A percentile compares a stretch with the other conserved stretches of the same genome.
These are phyloP conservation scores for Diphasiastrum complanatum DNA, from an alignment of 83 land plant species.

Conservation along the genomic window DNA sequence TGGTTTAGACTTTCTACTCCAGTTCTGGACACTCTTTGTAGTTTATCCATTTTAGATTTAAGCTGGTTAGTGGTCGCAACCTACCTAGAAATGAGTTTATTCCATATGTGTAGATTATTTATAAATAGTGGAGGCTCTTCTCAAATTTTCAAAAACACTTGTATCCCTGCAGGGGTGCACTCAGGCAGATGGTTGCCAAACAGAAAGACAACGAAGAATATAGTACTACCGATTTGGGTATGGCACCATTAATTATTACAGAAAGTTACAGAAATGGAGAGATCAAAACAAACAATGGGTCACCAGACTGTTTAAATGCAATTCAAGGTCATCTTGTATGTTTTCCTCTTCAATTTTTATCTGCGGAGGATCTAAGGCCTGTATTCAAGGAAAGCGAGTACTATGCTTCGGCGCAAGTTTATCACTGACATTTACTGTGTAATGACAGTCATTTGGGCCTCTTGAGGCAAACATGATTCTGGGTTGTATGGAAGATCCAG, in stretches of 20 bases:
- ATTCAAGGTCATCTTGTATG: constrained; percentile 69
- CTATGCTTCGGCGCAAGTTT: constrained; percentile 85
- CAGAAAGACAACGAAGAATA: constrained; percentile 76
- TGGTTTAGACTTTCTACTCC: no score
- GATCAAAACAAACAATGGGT: constrained; percentile 35
- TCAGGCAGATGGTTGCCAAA: constrained; percentile 51
- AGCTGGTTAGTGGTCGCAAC: no score
- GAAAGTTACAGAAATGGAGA: constrained; percentile 47
- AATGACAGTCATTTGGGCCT: no score
- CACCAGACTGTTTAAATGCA: constrained; percentile 39
- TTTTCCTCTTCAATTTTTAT: constrained; percentile 75
- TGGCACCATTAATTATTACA: constrained; percentile 48
- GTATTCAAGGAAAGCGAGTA: constrained; percentile 96
- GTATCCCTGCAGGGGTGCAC: constrained; percentile 17
- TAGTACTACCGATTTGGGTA: constrained; percentile 82
- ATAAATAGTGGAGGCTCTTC: not conserved
- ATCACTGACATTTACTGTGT: no score
- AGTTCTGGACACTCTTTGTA: no score
- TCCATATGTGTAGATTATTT: no score
- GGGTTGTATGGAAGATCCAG: no score
- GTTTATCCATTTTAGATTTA: no score
- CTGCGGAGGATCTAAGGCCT: constrained; percentile 87
- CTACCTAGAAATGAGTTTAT: no score
- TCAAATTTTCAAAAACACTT: not conserved
- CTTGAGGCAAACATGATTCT: no score